phyloP scores from a whole-genome alignment of 2,329 filamentous ascomycete species.

The Clarireedia hainanense region DNA sequence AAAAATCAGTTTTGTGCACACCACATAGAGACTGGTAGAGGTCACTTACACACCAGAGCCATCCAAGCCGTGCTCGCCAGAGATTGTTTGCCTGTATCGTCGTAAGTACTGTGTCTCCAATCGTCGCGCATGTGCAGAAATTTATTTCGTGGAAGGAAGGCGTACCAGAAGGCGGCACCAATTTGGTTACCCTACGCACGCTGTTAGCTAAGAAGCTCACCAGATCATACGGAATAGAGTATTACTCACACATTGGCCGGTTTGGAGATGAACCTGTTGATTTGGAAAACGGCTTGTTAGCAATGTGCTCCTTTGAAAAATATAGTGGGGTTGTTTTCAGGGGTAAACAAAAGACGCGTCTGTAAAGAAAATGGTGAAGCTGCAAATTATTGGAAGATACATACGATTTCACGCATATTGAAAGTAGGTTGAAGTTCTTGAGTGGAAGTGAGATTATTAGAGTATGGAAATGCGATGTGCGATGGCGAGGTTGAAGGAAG shows the following conservation, averaged over 20 bases:
- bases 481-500: constrained; percentile 14
- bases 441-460: constrained; percentile 11
- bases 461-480: background rate
- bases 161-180: constrained; percentile 97
- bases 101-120: constrained; percentile 32
- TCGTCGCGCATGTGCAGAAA: constrained; percentile 26
- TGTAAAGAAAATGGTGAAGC: background rate
- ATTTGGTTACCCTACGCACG: constrained; percentile 95
- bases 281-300: constrained; percentile 46
- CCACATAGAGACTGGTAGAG: background rate
- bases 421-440: constrained; percentile 26
- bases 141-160: constrained; percentile 24
- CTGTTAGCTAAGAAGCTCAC: constrained; percentile 14
- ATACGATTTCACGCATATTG: constrained; percentile 70
- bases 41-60: constrained; percentile 82
- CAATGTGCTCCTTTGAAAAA: constrained; percentile 35
- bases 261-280: constrained; percentile 94
- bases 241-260: constrained; percentile 91
- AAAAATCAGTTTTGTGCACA: constrained; percentile 23
- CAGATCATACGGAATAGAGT: constrained; percentile 4
- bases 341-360: constrained; percentile 35
- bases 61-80: constrained; percentile 92
- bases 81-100: constrained; percentile 63
- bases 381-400: constrained; percentile 29
- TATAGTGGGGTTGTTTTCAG: constrained; percentile 29